Evolutionary conservation across 441 rosid genomes (phyloP), one percentile per base, ranked within the genome.

Genomic region (Geranium incanum): DNA sequence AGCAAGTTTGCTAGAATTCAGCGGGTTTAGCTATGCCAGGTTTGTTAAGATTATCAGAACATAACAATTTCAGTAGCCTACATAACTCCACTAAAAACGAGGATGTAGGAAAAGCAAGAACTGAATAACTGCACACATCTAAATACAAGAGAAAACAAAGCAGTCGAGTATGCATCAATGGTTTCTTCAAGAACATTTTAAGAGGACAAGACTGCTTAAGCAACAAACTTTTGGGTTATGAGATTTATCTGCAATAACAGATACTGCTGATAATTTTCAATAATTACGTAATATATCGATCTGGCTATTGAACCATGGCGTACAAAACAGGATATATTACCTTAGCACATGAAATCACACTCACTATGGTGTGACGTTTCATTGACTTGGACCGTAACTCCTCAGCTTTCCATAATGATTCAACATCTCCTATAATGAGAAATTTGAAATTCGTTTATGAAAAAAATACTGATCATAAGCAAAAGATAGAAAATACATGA

Each of bases 331-430:
- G 69, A 64, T 48, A 23, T 38, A 77, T 75, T 80, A 93, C 98
- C 96, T 89, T 89, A 45, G 91, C 89, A 78, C 96, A 91, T 69
- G 98, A 84, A 81, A 91, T 81, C 13, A 84, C 98, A 69, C 84
- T 84, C 36, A 79, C 74, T 65, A 86, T 78, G 55, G 85, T 80
- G 71, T 85, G 96, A 73, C 84, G 87, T 78, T 84, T 86, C 80
- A 76, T 75, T 19, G 81, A 81, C 71, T 83, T 86, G 36, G 91
- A 87, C 82, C 98, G 87, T 75, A 88, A 70, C 78, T 87, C 86
- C 84, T 89, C 93, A 72, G 82, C 86, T 70, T 77, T 70, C 96
- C 97, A 91, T 39, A 93, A 74, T 33, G 89, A 79, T 45, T 84
- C 83, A 0, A 83, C 78, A 77, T 91, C 89, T 74, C 98, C 97